phyloP scores from a whole-genome alignment of 2,329 filamentous ascomycete genomes.

The Neofusicoccum sp. region DNA sequence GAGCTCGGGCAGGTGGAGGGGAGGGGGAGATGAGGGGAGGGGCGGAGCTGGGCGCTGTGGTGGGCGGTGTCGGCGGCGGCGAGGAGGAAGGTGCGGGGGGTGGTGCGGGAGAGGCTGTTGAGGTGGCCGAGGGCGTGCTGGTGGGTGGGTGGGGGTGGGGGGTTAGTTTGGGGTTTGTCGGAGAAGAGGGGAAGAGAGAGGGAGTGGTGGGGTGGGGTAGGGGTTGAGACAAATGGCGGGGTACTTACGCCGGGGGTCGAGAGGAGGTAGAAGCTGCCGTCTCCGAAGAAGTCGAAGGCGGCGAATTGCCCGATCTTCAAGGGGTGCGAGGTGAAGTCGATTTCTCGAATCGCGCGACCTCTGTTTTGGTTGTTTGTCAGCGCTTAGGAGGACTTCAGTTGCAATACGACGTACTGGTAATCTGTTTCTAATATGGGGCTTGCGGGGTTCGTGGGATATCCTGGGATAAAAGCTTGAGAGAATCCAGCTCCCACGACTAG shows the following conservation, averaged over 20 bases:
- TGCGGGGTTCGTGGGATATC: conserved; percentile 43
- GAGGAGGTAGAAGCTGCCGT: conserved; percentile 60
- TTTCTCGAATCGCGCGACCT: conserved; percentile 30
- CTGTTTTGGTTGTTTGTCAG: conserved; percentile 3
- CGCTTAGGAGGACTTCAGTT: too few relatives aligned
- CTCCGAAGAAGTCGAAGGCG: conserved; percentile 58
- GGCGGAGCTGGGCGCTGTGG: conserved; percentile 7
- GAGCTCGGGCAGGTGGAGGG: neutral
- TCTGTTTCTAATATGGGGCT: conserved; percentile 24
- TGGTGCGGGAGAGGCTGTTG: conserved; percentile 51
- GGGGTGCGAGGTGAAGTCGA: conserved; percentile 35
- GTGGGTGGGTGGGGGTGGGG: neutral
- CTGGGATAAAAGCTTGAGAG: conserved; percentile 49
- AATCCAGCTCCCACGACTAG: conserved; percentile 59
- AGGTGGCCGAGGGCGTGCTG: conserved; percentile 54
- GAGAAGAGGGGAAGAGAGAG: neutral
- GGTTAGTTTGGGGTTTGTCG: neutral
- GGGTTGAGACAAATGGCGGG: neutral
- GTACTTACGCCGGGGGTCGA: conserved; percentile 49
- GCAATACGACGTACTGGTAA: neutral
- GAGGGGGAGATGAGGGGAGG: conserved; percentile 9
- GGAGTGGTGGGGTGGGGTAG: too few relatives aligned
- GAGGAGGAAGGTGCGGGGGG: conserved; percentile 26
- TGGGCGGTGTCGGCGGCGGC: neutral
- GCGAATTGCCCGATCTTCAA: conserved; percentile 47